Conservation (phyloP, 305 asterid species). For the Petunia hybrid region DNA sequence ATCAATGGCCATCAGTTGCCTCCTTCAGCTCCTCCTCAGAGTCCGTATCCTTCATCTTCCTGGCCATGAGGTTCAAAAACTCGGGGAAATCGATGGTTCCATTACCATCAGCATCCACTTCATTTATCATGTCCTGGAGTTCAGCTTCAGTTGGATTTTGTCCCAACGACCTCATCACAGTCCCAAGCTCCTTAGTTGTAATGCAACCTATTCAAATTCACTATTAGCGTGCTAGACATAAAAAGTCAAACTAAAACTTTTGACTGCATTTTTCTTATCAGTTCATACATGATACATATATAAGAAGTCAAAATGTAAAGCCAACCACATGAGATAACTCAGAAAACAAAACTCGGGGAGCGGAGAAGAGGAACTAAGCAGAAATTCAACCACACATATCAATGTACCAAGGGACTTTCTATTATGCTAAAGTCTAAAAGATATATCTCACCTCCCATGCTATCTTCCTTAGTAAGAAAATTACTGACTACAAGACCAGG, state of each 20-base stretch:
- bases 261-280: background rate
- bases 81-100: too few relatives aligned
- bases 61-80: too few relatives aligned
- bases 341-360: background rate
- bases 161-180: too few relatives aligned
- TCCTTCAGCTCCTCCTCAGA: slow-evolving; percentile 50
- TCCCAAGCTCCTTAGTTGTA: too few relatives aligned
- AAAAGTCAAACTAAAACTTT: background rate
- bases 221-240: slow-evolving; percentile 3
- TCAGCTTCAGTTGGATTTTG: too few relatives aligned
- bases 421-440: background rate
- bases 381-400: background rate
- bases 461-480: too few relatives aligned
- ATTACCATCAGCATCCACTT: too few relatives aligned
- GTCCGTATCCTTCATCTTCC: too few relatives aligned
- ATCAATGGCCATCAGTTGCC: slow-evolving; percentile 35
- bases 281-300: background rate
- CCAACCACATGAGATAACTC: background rate
- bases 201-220: slow-evolving; percentile 37
- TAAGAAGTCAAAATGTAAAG: background rate
- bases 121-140: too few relatives aligned
- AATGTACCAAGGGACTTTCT: background rate
- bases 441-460: background rate
- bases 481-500: background rate
- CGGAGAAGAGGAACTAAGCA: background rate